Evolutionary conservation across 2,329 filamentous ascomycete genomes (phyloP).

Genomic region (Cladosporium cucumerinum): DNA sequence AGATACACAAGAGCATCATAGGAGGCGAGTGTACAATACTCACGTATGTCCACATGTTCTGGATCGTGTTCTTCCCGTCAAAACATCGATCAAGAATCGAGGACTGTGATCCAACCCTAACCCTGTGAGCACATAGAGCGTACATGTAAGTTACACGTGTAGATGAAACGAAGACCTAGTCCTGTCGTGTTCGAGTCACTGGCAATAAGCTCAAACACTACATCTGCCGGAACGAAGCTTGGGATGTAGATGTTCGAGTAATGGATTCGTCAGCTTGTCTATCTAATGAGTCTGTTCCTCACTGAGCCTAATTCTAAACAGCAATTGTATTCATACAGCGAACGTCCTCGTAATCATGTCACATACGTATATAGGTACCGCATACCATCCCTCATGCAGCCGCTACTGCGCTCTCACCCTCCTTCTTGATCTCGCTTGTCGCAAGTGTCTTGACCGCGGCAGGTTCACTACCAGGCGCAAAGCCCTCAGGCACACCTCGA

Average conservation of each 20-base stretch:
- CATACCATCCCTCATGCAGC: neutral
- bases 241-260: neutral
- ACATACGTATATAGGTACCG: neutral
- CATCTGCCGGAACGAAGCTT: neutral
- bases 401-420: neutral
- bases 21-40: neutral
- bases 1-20: neutral
- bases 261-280: neutral
- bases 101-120: neutral
- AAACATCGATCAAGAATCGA: neutral
- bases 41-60: neutral
- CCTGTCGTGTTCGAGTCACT: neutral
- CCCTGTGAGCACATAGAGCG: neutral
- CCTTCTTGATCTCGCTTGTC: conserved; percentile 10
- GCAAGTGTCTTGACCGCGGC: conserved; percentile 8
- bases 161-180: neutral
- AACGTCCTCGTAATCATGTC: neutral
- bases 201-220: neutral
- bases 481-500: conserved; percentile 75
- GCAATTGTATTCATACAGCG: neutral
- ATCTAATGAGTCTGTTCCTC: neutral
- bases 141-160: neutral
- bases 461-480: conserved; percentile 37
- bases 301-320: neutral
- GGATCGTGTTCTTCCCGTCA: neutral